Base-by-base conservation (phyloP, 2,329 filamentous ascomycete genomes). In the Fusarium begoniae region DNA sequence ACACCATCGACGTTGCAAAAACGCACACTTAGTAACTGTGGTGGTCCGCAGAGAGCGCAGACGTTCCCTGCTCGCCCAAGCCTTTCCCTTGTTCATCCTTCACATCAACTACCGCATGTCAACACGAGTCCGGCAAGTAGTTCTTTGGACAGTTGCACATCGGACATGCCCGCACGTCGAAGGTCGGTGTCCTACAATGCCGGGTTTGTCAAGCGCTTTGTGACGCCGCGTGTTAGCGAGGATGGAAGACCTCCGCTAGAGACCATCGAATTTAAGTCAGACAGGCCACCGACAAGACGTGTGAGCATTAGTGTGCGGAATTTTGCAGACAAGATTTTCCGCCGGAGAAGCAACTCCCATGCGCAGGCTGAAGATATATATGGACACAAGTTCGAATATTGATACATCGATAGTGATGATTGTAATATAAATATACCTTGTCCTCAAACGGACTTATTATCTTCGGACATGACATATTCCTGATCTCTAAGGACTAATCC, bases 291-390 rank as follows among this genome's bases (percentile, higher is more conserved):
- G 14, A 75, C 78, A 50, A 75, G 79, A 66, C 76, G 79, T 24
- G 69, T 79, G 54, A 79, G 78, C 48, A 67, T 80, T 48, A 75
- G 75, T 40, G 72, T 80, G 59, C 73, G 78, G 48, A 72, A 75
- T 45, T 72, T 80, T 43, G 75, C 79, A 45, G 78, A 80, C 32
- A 79, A 69, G 32, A 73, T 80, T 40, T 80, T 80, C 67, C 78
- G 78, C 41, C 76, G 77, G 57, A 79, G 74, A 57, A 77, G 75
- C 51, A 78, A 76, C 65, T 79, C 77, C 14, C 75, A 77, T 54
- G 75, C 70, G 53, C 77, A 79, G 63, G 66, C 62, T 58, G 77
- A 79, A 56, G 73, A 79, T 55, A 48, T 68, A 59, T 75, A 75
- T 30, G 55, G 54, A 69, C 72, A 70, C 26, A 77, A 76, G 51